Evolutionary conservation across 1,139 yeast genomes (phyloP).

Genomic region (Hemisphaericaspora xylanilytica): DNA sequence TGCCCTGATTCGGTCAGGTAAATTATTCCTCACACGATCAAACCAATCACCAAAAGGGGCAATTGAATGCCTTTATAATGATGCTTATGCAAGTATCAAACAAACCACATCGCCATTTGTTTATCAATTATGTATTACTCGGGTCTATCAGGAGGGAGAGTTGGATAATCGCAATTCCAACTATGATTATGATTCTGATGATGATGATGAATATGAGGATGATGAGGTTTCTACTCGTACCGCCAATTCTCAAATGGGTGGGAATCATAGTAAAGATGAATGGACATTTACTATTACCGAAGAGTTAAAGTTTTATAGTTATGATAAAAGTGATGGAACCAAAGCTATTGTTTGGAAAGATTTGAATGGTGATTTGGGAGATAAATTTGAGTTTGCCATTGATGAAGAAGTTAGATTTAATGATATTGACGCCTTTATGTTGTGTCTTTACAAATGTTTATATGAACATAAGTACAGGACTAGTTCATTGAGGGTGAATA

Average conservation of each 20-base stretch:
- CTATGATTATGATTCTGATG: constrained; percentile 52
- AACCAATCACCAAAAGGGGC: constrained; percentile 85
- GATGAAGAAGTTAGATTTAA: constrained; percentile 56
- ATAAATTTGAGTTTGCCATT: constrained; percentile 75
- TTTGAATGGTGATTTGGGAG: constrained; percentile 82
- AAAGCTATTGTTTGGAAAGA: constrained; percentile 76
- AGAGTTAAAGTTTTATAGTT: constrained; percentile 51
- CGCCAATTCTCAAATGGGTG: constrained; percentile 10
- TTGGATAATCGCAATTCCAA: constrained; percentile 35
- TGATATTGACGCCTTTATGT: constrained; percentile 65
- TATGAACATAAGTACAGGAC: constrained; percentile 72
- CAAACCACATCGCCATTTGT: constrained; percentile 64
- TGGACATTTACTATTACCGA: constrained; percentile 67
- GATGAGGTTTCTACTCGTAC: constrained; percentile 40
- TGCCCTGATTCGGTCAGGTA: constrained; percentile 75
- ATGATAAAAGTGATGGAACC: constrained; percentile 30
- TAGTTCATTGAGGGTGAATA: constrained; percentile 47
- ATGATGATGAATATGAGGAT: constrained; percentile 56
- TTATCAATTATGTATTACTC: constrained; percentile 70
- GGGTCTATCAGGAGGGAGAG: constrained; percentile 69
- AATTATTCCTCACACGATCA: constrained; percentile 68
- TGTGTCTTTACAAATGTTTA: constrained; percentile 62
- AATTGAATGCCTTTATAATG: constrained; percentile 78
- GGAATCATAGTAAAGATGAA: constrained; percentile 49
- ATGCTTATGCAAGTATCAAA: constrained; percentile 72